These are phyloP conservation scores for Melastoma candidum DNA, from an alignment of 441 rosid species.

Conservation along the genomic window DNA sequence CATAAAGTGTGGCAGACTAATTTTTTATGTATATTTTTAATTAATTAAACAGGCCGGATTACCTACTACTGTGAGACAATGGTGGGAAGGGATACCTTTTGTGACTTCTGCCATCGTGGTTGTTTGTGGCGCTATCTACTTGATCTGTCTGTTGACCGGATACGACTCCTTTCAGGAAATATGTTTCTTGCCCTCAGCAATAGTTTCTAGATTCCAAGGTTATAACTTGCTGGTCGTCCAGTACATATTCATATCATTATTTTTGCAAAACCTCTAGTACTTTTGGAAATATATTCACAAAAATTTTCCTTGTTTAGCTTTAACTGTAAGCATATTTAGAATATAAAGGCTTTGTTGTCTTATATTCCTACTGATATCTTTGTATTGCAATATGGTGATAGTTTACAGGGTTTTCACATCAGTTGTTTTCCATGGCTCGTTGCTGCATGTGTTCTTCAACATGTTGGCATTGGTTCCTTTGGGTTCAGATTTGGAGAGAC, in stretches of 20 bases:
- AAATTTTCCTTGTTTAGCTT: no score
- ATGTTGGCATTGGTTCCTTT: slow-evolving; percentile 94
- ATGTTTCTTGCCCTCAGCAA: slow-evolving; percentile 78
- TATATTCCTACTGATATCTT: no score
- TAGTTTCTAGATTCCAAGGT: slow-evolving; percentile 76
- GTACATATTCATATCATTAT: no score
- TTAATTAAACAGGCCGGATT: slow-evolving; percentile 51
- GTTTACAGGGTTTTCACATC: slow-evolving; percentile 85
- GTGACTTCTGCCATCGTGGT: slow-evolving; percentile 71
- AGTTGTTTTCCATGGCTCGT: slow-evolving; percentile 73
- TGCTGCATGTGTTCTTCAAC: slow-evolving; percentile 88
- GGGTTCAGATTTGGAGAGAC: slow-evolving; percentile 91
- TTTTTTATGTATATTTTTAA: background rate
- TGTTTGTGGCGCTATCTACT: slow-evolving; percentile 57
- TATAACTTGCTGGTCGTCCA: background rate
- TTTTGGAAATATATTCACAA: no score
- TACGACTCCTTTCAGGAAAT: slow-evolving; percentile 77
- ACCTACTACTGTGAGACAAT: slow-evolving; percentile 59
- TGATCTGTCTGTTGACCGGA: slow-evolving; percentile 69
- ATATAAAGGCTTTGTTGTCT: no score
- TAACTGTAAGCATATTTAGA: no score
- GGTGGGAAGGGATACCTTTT: slow-evolving; percentile 92
- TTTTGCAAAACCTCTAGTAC: no score
- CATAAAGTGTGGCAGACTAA: background rate
- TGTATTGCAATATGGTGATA: slow-evolving; percentile 18